phyloP scores from a whole-genome alignment of 2,329 filamentous ascomycete genomes.

The Thielaviopsis ethacetica region DNA sequence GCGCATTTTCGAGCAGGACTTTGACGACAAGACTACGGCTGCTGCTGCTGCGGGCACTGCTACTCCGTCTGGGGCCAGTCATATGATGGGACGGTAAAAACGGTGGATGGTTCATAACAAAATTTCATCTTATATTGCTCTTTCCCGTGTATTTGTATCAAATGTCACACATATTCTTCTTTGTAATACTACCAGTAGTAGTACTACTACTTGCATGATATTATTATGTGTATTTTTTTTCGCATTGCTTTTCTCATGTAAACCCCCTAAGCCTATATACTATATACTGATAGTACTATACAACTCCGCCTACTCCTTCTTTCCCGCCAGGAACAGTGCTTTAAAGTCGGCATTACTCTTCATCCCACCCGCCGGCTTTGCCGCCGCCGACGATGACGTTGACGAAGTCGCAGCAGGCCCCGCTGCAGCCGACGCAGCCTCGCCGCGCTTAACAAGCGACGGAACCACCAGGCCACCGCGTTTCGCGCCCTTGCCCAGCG shows the following conservation, averaged over 20 bases:
- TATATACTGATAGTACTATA: not conserved
- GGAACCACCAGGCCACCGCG: slow-evolving; percentile 25
- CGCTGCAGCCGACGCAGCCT: slow-evolving; percentile 9
- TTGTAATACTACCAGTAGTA: not conserved
- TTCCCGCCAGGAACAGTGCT: slow-evolving; percentile 25
- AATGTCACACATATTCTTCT: not conserved
- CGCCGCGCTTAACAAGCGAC: slow-evolving; percentile 24
- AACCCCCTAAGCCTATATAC: not conserved
- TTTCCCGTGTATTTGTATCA: no score
- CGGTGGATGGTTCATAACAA: no score
- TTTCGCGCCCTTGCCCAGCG: slow-evolving; percentile 18
- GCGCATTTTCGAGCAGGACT: slow-evolving; percentile 34
- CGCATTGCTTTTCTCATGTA: no score
- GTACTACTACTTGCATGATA: not conserved
- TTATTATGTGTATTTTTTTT: not conserved
- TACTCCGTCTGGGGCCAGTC: no score
- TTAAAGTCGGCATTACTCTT: slow-evolving; percentile 45
- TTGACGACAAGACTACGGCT: slow-evolving; percentile 1
- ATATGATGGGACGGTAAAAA: not conserved
- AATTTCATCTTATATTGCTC: no score
- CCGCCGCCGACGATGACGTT: slow-evolving; percentile 12
- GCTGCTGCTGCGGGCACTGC: no score
- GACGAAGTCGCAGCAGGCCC: slow-evolving; percentile 14
- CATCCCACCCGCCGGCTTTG: slow-evolving; percentile 14
- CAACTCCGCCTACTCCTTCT: slow-evolving; percentile 7